Percentiles rank a stretch among this genome's conserved stretches.
phyloP scores from a whole-genome alignment of 352 stramenopile species.

The Phytopythium montanum region DNA sequence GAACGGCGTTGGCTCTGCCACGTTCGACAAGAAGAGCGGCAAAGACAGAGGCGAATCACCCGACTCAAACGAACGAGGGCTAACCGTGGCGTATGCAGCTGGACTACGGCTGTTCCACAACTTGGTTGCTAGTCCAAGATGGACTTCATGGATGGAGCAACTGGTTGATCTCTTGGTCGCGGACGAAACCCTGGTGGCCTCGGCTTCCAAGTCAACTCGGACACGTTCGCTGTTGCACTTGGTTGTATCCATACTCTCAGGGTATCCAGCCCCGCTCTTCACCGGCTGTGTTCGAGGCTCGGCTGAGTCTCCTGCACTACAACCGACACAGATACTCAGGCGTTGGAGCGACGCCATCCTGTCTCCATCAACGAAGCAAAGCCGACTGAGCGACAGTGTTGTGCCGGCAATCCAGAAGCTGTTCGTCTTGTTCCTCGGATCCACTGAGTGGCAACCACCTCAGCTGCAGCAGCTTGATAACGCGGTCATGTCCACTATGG shows the following conservation, averaged over 20 bases:
- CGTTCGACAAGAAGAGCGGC: not conserved
- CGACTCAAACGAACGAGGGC: not conserved
- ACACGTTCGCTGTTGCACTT: not conserved
- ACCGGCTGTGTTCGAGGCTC: too few species aligned
- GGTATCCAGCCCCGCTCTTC: not conserved
- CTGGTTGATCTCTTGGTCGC: slow-evolving; percentile 1
- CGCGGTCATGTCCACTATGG: not conserved
- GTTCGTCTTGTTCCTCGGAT: not conserved
- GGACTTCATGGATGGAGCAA: slow-evolving; percentile 13
- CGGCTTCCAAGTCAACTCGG: not conserved
- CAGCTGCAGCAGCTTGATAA: not conserved
- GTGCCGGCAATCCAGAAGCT: not conserved
- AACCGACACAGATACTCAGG: not conserved
- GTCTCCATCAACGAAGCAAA: not conserved
- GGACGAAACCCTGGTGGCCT: not conserved
- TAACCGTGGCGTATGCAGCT: slow-evolving; percentile 3
- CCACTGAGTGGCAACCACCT: not conserved
- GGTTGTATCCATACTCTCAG: not conserved
- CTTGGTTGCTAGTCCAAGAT: slow-evolving; percentile 14
- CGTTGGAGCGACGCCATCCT: not conserved
- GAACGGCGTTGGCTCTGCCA: not conserved
- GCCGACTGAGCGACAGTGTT: not conserved
- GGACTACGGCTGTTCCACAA: slow-evolving; percentile 26
- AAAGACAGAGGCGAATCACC: not conserved
- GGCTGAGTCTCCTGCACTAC: not conserved